Evolutionary conservation across 2,329 filamentous ascomycete species (phyloP), one percentile per base, ranked within the genome.

Genomic region (Alternaria atra): DNA sequence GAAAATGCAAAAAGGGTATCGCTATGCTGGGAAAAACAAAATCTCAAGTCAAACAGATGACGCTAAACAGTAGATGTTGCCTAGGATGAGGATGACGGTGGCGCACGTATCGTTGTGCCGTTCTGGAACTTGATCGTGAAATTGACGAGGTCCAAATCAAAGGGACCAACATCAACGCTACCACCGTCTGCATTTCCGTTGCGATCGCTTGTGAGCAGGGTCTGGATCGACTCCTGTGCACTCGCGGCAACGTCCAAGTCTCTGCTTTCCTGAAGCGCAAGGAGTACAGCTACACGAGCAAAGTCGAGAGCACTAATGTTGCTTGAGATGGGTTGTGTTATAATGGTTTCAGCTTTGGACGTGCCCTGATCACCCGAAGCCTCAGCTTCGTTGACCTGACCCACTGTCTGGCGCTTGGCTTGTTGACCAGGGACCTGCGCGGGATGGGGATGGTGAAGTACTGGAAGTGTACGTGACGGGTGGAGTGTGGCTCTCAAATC

Each of bases 201-300:
- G 23, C 76, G 71, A 43, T 76, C 71, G 44, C 66, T 65, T 6
- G 67, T 73, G 5, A 78, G 65, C n/a, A 79, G 76, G 48, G 72
- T 66, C 57, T 82, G 79, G 29, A 84, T 69, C 6, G 74, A 74
- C 42, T 79, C 76, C 58, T 84, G 82, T 34, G 82, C 83, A 10
- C 65, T 77, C 6, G 79, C 79, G 0, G 82, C 82, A 4, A 67
- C 68, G 46, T 80, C 70, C 2, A 84, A 60, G 32, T 77, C 69
- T 5, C 75, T 72, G 6, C 77, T 77, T 29, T 79, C 74, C 62
- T 84, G 81, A 13, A 84, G 70, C 12, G 83, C 75, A 37, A 82
- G 78, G 5, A 84, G 76, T 13, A 84, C 79, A 13, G 79, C 78
- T 15, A 81, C 66, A 23, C 81, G 78, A 2, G 82, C 82, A 64